Evolutionary conservation across 352 stramenopile genomes (phyloP), one percentile per base, ranked within the genome.

Genomic region (Globisporangium paroecandrum): DNA sequence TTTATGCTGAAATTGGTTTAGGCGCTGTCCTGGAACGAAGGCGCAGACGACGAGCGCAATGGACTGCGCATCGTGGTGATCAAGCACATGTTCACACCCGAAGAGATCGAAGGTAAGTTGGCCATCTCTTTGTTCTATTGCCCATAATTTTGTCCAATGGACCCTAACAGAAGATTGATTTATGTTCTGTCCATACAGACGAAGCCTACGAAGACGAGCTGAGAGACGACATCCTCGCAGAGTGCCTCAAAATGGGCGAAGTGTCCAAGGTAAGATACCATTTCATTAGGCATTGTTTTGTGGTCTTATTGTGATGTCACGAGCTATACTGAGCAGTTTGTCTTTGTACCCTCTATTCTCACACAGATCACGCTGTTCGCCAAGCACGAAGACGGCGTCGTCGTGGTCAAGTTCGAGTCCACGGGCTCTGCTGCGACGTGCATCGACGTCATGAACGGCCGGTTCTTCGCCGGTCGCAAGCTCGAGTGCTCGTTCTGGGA

Each of bases 41-140:
- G 97, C 56, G 96, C 98, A 77, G 86, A 96, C 43, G 91, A 88
- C 29, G 89, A 98, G 34, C 83, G 90, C 20, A 83, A 92, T 22
- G 97, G 94, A 8, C 75, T 99, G 25, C 86, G 94, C 5, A 99
- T 99, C 74, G 90, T 99, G 38, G 95, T 99, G 34, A 83, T 99
- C 34, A 98, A 98, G 80, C 89, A 98, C 82, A 93, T 99, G 87
- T 98, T 99, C 75, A 87, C 87, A 27, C 89, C 91, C 0, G 78
- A 85, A 15, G 91, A 98, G 68, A 92, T 98, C 53, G 71, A 89
- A 76, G 69, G 85, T 91, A 22, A 10, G n/a, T 47, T 12, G 9
- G 15, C 46, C 29, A 13, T 69, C 27, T 22, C 12, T 41, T 3
- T 58, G 25, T 25, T 18, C 7, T 56, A 25, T 32, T 32, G 47